A percentile compares a stretch with the other conserved stretches of the same genome.
Evolutionary conservation across 2,329 filamentous ascomycete species (phyloP).

Genomic region (Aspergillus brunneoviolaceus): DNA sequence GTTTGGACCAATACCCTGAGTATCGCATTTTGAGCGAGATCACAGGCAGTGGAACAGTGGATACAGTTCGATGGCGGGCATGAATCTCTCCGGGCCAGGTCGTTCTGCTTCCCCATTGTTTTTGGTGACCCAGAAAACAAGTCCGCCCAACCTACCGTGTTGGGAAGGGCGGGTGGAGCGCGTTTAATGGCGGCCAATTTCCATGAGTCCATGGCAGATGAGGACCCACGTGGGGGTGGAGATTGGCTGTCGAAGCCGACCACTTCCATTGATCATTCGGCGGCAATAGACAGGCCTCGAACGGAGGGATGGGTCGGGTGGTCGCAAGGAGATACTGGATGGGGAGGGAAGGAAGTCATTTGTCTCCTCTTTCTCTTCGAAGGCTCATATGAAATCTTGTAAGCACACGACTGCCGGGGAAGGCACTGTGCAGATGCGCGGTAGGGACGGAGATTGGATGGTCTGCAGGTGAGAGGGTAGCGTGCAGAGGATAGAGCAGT

Average conservation of each 20-base stretch:
- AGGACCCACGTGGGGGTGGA: slow-evolving; percentile 23
- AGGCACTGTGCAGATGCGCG: slow-evolving; percentile 3
- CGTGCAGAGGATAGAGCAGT: not conserved
- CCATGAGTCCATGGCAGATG: slow-evolving; percentile 11
- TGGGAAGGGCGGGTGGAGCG: not conserved
- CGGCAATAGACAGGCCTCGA: not conserved
- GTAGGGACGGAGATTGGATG: slow-evolving; percentile 2
- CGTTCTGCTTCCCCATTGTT: not conserved
- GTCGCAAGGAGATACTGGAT: not conserved
- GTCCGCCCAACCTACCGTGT: not conserved
- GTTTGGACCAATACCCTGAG: too few species aligned
- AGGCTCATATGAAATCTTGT: not conserved
- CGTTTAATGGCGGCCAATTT: slow-evolving; percentile 12
- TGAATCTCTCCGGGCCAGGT: not conserved
- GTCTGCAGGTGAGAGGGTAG: not conserved
- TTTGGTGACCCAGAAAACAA: not conserved
- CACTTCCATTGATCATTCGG: slow-evolving; percentile 1
- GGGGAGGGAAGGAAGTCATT: not conserved
- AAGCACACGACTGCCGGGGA: not conserved
- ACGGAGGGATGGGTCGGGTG: not conserved
- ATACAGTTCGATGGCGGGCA: not conserved
- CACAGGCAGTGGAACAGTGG: not conserved
- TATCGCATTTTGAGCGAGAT: too few species aligned
- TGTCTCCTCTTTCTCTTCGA: not conserved
- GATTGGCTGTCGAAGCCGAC: slow-evolving; percentile 17